phyloP scores from a whole-genome alignment of 768 basidiomycete genomes.

The Serendipita sp. region DNA sequence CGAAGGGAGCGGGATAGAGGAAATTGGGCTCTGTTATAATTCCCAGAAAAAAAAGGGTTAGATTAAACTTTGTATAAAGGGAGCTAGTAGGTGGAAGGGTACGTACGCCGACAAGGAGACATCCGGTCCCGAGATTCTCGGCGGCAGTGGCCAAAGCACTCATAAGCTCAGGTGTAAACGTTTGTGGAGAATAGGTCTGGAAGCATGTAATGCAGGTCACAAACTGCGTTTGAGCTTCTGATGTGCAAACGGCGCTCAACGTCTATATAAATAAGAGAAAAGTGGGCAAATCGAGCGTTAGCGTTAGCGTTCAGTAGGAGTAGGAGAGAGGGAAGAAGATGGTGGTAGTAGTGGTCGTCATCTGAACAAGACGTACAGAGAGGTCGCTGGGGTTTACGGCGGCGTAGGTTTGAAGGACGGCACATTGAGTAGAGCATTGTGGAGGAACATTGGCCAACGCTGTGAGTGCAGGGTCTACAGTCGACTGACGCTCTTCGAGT shows the following conservation, averaged over 20 bases:
- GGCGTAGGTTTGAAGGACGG: not conserved
- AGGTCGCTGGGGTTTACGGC: not conserved
- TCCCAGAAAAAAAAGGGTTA: not conserved
- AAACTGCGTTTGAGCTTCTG: not conserved
- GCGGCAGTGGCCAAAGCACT: not conserved
- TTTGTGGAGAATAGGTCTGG: not conserved
- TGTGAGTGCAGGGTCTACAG: not conserved
- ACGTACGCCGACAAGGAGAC: conserved; percentile 2
- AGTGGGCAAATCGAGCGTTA: too few species aligned
- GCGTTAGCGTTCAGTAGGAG: too few species aligned
- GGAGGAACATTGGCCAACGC: not conserved
- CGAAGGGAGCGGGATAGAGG: not conserved
- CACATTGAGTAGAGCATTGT: not conserved
- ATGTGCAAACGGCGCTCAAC: not conserved
- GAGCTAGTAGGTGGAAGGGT: not conserved
- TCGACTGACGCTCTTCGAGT: not conserved
- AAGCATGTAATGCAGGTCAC: not conserved
- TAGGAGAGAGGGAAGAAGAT: too few species aligned
- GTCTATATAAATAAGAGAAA: not conserved
- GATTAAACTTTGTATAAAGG: not conserved
- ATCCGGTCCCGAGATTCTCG: not conserved
- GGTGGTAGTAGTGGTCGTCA: too few species aligned
- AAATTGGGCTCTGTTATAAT: not conserved
- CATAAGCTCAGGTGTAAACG: not conserved
- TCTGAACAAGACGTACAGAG: not conserved